Percentiles rank a stretch among this genome's conserved stretches.
phyloP scores from a whole-genome alignment of 2,329 filamentous ascomycete species.

The Didymella exigua region DNA sequence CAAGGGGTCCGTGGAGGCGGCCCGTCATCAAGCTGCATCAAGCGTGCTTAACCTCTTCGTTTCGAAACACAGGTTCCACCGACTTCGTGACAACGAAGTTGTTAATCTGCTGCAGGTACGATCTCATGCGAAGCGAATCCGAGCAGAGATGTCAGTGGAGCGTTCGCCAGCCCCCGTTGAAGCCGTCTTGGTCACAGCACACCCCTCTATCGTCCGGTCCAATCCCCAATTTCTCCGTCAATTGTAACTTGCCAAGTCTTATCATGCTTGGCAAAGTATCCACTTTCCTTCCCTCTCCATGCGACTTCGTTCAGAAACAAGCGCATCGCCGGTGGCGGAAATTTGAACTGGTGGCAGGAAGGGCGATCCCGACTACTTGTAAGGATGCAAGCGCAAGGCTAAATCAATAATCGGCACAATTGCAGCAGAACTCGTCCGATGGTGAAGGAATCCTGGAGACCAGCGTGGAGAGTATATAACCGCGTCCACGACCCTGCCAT shows the following conservation, averaged over 20 bases:
- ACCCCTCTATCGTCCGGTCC: constrained; percentile 13
- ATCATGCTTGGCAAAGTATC: constrained; percentile 2
- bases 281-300: constrained; percentile 17
- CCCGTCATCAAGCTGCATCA: constrained; percentile 10
- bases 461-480: constrained; percentile 12
- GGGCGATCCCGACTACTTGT: constrained; percentile 15
- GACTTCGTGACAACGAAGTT: not conserved
- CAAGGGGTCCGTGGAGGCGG: constrained; percentile 1
- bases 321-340: constrained; percentile 21
- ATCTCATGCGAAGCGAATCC: not conserved
- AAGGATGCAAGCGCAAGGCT: constrained; percentile 20
- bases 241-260: constrained; percentile 4
- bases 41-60: not conserved
- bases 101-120: not conserved
- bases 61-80: not conserved
- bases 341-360: constrained; percentile 17
- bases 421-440: constrained; percentile 9
- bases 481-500: not conserved
- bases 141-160: not conserved
- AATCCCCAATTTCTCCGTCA: constrained; percentile 37
- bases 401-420: constrained; percentile 18
- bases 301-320: constrained; percentile 17
- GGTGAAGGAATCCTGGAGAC: constrained; percentile 2
- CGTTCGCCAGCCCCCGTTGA: not conserved
- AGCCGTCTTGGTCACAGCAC: not conserved